Base-by-base conservation (phyloP, 1,284 basidiomycete species). In the Anthracocystis setariae region DNA sequence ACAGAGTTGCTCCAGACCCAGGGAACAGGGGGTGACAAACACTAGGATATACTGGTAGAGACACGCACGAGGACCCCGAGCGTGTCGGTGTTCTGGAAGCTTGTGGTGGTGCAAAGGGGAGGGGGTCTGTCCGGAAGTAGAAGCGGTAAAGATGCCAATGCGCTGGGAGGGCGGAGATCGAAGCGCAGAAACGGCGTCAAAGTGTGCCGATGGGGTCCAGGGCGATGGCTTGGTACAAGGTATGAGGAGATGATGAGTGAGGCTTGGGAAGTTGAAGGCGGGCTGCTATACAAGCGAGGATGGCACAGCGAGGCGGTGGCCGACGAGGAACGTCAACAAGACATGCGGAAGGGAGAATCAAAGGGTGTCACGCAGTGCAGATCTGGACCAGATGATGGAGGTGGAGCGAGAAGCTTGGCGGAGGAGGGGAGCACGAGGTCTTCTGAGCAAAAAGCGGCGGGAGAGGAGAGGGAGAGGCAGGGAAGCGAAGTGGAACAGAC, bases 181-280 rank as follows among this genome's bases (percentile, higher is more conserved):
- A 61, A 61, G 51, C 15, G 46, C 43, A 54, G 59, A 51, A 25
- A 54, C 52, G 59, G 59, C 43, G 59, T 54, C 23, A 27, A 38
- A 39, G 3, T 45, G 33, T 17, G 52, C 42, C 54, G 23, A 32
- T 23, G 40, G 46, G 40, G 44, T 27, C n/a, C 21, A n/a, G 37
- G n/a, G 24, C 20, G n/a, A n/a, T n/a, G n/a, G n/a, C n/a, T 39
- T 20, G 38, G 20, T 42, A 23, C 20, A 5, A 5, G 40, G 40
- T 4, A 2, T 23, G 7, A 27, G 32, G 8, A n/a, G n/a, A 24
- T 45, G 50, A 35, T 45, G 43, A 53, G 33, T 46, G 37, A 27
- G 38, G 32, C 25, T n/a, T n/a, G 8, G 27, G 20, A 27, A 27
- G n/a, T 42, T 8, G 20, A 23, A 18, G 35, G 37, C 8, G 45